Conservation (phyloP, 75 land plant genomes). For the Sequoiadendron giganteum region DNA sequence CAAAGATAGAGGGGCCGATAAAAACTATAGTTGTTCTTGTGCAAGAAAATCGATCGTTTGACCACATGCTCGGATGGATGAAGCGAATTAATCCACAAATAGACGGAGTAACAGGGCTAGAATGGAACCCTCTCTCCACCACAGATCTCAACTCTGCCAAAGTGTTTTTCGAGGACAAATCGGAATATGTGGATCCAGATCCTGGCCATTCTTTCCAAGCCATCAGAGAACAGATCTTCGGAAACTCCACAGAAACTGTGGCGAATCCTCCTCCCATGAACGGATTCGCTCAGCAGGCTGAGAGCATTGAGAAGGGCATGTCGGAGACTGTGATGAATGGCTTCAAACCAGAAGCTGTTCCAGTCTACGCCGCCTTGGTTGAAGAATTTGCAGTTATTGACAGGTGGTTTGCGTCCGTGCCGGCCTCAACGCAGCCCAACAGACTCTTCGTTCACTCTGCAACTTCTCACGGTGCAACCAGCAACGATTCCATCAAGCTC, state of each 20-base stretch:
- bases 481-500: constrained; percentile 50
- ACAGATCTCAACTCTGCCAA: constrained; percentile 37
- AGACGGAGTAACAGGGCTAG: constrained; percentile 73
- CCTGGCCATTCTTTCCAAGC: constrained; percentile 92
- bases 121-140: constrained; percentile 67
- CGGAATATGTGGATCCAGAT: constrained; percentile 83
- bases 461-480: constrained; percentile 69
- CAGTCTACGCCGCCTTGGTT: constrained; percentile 74
- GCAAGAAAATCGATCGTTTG: too few relatives aligned
- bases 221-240: constrained; percentile 25
- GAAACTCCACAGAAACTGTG: constrained; percentile 19
- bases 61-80: too few relatives aligned
- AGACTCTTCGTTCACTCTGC: constrained; percentile 85
- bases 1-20: constrained; percentile 38
- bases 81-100: constrained; percentile 24
- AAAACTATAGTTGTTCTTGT: constrained; percentile 66
- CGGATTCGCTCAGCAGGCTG: constrained; percentile 86
- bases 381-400: constrained; percentile 76
- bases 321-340: constrained; percentile 68
- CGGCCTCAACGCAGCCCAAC: constrained; percentile 93
- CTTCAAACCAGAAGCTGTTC: constrained; percentile 25
- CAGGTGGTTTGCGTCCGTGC: constrained; percentile 88
- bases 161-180: constrained; percentile 53
- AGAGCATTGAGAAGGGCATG: constrained; percentile 33
- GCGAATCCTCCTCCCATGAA: constrained; percentile 64